Conservation (phyloP, 805 yeast species). For the Clavispora carvajalis region DNA sequence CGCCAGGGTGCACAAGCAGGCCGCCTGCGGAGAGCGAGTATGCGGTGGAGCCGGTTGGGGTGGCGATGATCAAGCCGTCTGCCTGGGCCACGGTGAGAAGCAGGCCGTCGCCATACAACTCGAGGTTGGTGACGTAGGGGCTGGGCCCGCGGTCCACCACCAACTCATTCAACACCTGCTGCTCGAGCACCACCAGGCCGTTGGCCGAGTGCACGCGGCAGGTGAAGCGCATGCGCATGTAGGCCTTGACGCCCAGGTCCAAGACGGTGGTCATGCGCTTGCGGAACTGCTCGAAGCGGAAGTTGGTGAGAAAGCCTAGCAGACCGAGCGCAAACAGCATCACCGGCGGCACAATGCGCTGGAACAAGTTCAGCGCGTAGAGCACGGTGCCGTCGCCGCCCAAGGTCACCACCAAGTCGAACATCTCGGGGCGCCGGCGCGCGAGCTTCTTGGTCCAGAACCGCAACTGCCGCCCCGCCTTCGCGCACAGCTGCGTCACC, state of each 20-base stretch:
- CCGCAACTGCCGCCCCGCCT: slow-evolving; percentile 42
- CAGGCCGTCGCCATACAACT: slow-evolving; percentile 82
- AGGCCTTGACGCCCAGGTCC: slow-evolving; percentile 64
- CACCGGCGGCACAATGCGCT: slow-evolving; percentile 44
- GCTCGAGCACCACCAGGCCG: slow-evolving; percentile 54
- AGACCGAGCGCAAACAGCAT: slow-evolving; percentile 42
- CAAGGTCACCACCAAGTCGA: slow-evolving; percentile 40
- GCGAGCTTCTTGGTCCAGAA: slow-evolving; percentile 70
- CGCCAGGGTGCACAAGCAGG: slow-evolving; percentile 88
- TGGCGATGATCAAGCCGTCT: slow-evolving; percentile 86
- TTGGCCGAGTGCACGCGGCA: slow-evolving; percentile 58
- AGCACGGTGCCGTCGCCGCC: slow-evolving; percentile 46
- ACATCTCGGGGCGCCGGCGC: slow-evolving; percentile 33
- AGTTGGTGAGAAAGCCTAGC: slow-evolving; percentile 58
- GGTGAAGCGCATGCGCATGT: slow-evolving; percentile 81
- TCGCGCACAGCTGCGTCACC: slow-evolving; percentile 43
- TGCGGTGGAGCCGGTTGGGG: slow-evolving; percentile 96
- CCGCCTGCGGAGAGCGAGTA: slow-evolving; percentile 96
- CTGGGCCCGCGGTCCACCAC: slow-evolving; percentile 93
- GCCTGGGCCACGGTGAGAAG: slow-evolving; percentile 88
- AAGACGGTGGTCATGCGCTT: slow-evolving; percentile 52
- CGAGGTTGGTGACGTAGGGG: slow-evolving; percentile 86
- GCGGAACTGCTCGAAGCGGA: slow-evolving; percentile 69
- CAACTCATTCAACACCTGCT: slow-evolving; percentile 83
- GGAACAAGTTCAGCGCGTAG: slow-evolving; percentile 39